phyloP scores from a whole-genome alignment of 2,329 filamentous ascomycete genomes.

The Pseudophaeomoniella oleicola region DNA sequence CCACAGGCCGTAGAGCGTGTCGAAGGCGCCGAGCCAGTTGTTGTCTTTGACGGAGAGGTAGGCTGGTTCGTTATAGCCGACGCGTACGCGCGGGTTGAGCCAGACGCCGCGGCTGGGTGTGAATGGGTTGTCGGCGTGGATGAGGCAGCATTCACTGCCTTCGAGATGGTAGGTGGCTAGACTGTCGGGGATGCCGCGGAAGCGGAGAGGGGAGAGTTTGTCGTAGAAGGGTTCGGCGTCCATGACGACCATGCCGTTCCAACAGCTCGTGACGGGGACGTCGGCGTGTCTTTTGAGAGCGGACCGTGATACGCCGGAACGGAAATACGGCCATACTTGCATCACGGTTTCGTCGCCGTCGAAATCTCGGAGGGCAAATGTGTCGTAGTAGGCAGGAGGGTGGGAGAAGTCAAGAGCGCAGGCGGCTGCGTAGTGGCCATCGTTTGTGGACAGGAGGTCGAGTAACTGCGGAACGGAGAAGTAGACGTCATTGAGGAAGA shows the following conservation, averaged over 20 bases:
- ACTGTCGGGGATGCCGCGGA: constrained; percentile 49
- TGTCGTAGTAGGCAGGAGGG: constrained; percentile 57
- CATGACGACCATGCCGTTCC: constrained; percentile 45
- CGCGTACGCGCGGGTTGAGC: constrained; percentile 24
- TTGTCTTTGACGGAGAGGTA: constrained; percentile 34
- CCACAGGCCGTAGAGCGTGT: constrained; percentile 44
- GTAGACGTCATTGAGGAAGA: constrained; percentile 40
- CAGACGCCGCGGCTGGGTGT: constrained; percentile 17
- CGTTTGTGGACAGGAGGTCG: constrained; percentile 43
- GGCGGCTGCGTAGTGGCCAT: constrained; percentile 47
- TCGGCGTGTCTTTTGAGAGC: constrained; percentile 38
- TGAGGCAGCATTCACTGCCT: constrained; percentile 64
- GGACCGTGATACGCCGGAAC: constrained; percentile 29
- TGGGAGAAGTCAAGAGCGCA: constrained; percentile 59
- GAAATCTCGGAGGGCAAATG: constrained; percentile 54
- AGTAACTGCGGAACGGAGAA: constrained; percentile 33
- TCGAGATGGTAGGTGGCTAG: constrained; percentile 44
- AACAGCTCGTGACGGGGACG: constrained; percentile 49
- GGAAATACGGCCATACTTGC: constrained; percentile 55
- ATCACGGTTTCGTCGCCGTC: constrained; percentile 50
- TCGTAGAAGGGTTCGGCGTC: constrained; percentile 40
- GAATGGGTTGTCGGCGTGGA: constrained; percentile 23
- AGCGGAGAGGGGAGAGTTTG: constrained; percentile 31
- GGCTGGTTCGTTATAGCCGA: constrained; percentile 28
- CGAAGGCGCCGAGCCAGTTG: constrained; percentile 33